Evolutionary conservation across 305 asterid genomes (phyloP).

Genomic region (Lippia alba): DNA sequence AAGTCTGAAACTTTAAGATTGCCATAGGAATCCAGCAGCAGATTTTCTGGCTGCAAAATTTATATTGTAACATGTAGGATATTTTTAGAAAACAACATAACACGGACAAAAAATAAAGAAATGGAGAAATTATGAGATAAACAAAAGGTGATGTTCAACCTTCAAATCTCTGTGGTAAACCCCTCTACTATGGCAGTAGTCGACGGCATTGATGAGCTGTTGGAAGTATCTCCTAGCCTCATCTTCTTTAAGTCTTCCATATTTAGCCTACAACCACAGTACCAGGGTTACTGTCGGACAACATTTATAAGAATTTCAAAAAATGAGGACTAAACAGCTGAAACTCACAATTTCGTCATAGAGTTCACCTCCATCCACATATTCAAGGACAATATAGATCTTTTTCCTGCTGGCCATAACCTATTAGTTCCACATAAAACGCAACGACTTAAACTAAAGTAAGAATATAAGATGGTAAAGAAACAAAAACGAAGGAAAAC

Average conservation of each 20-base stretch:
- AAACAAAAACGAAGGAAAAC: not conserved
- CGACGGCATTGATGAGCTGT: slow-evolving; percentile 87
- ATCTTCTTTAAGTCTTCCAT: slow-evolving; percentile 75
- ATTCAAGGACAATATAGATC: slow-evolving; percentile 83
- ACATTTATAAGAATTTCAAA: not conserved
- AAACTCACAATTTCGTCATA: slow-evolving; percentile 80
- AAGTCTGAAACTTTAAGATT: slow-evolving; percentile 82
- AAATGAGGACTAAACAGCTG: not conserved
- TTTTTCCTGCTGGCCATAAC: slow-evolving; percentile 87
- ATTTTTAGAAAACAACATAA: slow-evolving; percentile 21
- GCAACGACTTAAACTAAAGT: not conserved
- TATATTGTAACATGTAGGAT: slow-evolving; percentile 11
- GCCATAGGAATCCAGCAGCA: slow-evolving; percentile 68
- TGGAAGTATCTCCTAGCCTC: slow-evolving; percentile 75
- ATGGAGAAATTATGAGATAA: slow-evolving; percentile 12
- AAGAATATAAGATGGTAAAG: not conserved
- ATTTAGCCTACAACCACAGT: slow-evolving; percentile 53
- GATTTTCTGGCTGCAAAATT: slow-evolving; percentile 83
- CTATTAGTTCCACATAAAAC: slow-evolving; percentile 37
- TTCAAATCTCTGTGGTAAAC: slow-evolving; percentile 86
- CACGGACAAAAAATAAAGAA: slow-evolving; percentile 5
- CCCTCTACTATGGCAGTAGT: slow-evolving; percentile 93
- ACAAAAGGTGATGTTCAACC: slow-evolving; percentile 39
- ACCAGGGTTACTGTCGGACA: not conserved
- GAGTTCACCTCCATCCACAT: slow-evolving; percentile 85